Evolutionary conservation across 305 asterid species (phyloP), one percentile per base, ranked within the genome.

Genomic region (Fraxinus dipetala): DNA sequence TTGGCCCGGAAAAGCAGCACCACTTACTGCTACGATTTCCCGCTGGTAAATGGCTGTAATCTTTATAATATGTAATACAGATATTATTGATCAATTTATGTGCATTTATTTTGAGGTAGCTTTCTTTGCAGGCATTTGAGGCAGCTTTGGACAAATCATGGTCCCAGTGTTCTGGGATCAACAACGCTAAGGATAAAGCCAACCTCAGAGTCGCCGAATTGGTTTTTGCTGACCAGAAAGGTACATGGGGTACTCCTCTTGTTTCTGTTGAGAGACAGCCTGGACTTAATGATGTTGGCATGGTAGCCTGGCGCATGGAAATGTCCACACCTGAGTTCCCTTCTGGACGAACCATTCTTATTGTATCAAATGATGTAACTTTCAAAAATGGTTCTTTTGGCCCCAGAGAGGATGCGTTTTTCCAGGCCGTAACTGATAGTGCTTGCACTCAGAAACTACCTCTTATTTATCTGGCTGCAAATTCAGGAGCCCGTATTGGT

Each of bases 281-380:
- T 2, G 98, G 91, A 69, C 84, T 87, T 78, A 96, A 96, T 83
- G 97, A 94, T 34, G 91, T 96, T 78, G 99, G 99, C 75, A 91
- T 96, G 98, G 98, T 96, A 75, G 98, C 99, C 28, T 96, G 99
- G 98, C 87, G 85, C 32, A 87, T 96, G 95, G 95, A 93, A 85
- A 94, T 96, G 93, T 91, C 85, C 59, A 96, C 99, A 26, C 98
- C 99, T 0, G 99, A 96, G 87, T 96, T 94, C 82, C 98, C 99
- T 84, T 86, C 90, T 26, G 99, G 98, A 82, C 85, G 99, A 85
- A 90, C 94, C 36, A 89, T 96, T 83, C 85, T 96, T 63, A 85
- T 96, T 14, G 94, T 96, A 63, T 86, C 99, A 48, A 96, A 96
- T 75, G 99, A 96, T 35, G 99, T 94, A 18, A 94, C 98, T 80